These are phyloP conservation scores for Camillea tinctor DNA, from an alignment of 2,329 filamentous ascomycete genomes.

Conservation along the genomic window DNA sequence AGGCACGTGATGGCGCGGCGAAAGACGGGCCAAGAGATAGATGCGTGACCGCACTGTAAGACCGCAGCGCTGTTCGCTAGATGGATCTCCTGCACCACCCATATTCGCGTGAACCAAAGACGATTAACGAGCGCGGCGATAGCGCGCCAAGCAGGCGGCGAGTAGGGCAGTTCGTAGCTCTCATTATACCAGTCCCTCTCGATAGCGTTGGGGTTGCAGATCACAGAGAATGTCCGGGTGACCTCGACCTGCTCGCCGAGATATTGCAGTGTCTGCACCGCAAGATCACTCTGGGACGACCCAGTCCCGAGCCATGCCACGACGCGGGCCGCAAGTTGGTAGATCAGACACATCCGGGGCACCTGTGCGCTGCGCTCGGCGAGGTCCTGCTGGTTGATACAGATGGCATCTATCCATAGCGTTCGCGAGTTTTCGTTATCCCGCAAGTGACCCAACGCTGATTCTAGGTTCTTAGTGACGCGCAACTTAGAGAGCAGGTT, in stretches of 20 bases:
- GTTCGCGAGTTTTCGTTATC: not conserved
- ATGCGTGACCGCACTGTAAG: too few relatives aligned
- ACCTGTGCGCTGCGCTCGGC: not conserved
- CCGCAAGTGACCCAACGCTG: not conserved
- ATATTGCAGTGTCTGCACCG: too few relatives aligned
- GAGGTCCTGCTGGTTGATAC: not conserved
- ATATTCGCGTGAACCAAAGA: not conserved
- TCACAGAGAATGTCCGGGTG: too few relatives aligned
- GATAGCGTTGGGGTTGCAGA: too few relatives aligned
- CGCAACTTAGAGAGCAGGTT: not conserved
- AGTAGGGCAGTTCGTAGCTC: too few relatives aligned
- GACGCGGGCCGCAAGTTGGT: not conserved
- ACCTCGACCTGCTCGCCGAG: too few relatives aligned
- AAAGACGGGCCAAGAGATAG: too few relatives aligned
- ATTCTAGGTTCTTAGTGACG: too few relatives aligned
- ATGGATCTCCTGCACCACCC: not conserved
- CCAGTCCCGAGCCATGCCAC: not conserved
- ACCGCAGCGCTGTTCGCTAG: too few relatives aligned
- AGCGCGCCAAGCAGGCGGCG: not conserved
- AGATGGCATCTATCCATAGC: not conserved
- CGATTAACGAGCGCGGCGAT: not conserved
- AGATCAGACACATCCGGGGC: not conserved
- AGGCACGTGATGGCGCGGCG: too few relatives aligned
- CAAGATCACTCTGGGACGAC: too few relatives aligned
- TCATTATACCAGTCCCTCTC: too few relatives aligned